Base-by-base conservation (phyloP, 805 yeast genomes). In the Ogataea dorogensis region DNA sequence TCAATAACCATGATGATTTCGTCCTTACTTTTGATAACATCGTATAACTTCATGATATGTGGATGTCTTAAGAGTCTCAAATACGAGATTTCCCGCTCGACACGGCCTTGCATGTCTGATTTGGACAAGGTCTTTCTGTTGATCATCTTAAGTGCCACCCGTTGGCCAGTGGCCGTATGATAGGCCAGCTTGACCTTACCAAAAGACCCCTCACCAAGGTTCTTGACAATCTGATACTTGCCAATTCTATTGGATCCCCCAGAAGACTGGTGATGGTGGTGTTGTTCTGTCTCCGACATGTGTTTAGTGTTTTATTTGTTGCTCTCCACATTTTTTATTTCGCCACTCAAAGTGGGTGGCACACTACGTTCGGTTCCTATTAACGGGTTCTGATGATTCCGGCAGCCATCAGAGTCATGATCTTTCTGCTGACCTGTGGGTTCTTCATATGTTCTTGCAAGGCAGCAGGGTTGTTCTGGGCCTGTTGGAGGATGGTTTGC, bases 1-100 rank as follows among this genome's bases (percentile, higher is more conserved):
- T 91, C 98, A 54, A 91, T 87, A 17, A 91, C 98, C 96, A 91
- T 91, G 53, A 91, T 85, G 50, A 91, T 91, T 56, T 91, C 98
- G 51, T 91, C 96, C 52, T 86, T 86, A 27, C 95, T 84, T 61
- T 89, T 89, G 59, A 91, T 89, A 28, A 91, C 98, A 60, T 91
- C 98, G 64, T 88, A 89, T 33, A 91, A 70, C 63, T 91, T 91
- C 66, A 91, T 91, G 61, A 91, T 91, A 61, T 91, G 98, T 3
- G 96, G 97, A 63, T 91, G 98, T 61, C 96, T 78, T 43, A 91
- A 70, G 39, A 91, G 69, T 37, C 97, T 69, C 47, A 91, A 68
- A 58, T 91, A 91, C 9, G 94, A 81, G 35, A 91, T 91, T 61
- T 91, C 98, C 51, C 98, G 73, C 68, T 91, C 98, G 18, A 91